phyloP scores from a whole-genome alignment of 2,329 filamentous ascomycete species.

The Neofusicoccum laricinum region DNA sequence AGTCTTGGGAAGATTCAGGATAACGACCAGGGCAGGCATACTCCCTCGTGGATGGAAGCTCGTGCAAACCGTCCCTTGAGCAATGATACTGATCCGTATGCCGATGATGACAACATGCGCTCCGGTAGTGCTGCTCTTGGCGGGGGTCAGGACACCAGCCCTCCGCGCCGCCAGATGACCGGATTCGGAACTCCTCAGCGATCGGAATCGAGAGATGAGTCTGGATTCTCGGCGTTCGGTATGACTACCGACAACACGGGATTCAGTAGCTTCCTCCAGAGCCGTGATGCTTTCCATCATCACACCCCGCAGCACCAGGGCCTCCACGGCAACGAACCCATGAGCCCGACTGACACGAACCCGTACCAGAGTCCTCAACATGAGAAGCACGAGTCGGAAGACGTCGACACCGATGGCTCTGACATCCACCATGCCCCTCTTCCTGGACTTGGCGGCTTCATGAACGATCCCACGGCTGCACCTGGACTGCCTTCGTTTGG shows the following conservation, averaged over 20 bases:
- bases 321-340: slow-evolving; percentile 61
- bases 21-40: slow-evolving; percentile 44
- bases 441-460: slow-evolving; percentile 55
- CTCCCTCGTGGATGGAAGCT: slow-evolving; percentile 52
- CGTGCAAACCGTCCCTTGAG: slow-evolving; percentile 48
- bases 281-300: slow-evolving; percentile 56
- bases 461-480: slow-evolving; percentile 42
- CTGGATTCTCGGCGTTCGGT: slow-evolving; percentile 59
- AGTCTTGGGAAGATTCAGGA: slow-evolving; percentile 55
- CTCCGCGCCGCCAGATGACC: slow-evolving; percentile 46
- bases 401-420: slow-evolving; percentile 56
- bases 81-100: slow-evolving; percentile 71
- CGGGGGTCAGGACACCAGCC: slow-evolving; percentile 69
- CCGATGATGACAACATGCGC: slow-evolving; percentile 59
- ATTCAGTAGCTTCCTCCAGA: slow-evolving; percentile 55
- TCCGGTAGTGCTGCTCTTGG: slow-evolving; percentile 71
- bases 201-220: slow-evolving; percentile 54
- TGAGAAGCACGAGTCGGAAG: slow-evolving; percentile 64
- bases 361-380: slow-evolving; percentile 89
- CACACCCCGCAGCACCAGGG: slow-evolving; percentile 50
- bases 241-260: slow-evolving; percentile 58
- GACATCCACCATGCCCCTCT: slow-evolving; percentile 51
- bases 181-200: slow-evolving; percentile 41
- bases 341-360: slow-evolving; percentile 84
- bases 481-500: slow-evolving; percentile 52